phyloP scores from a whole-genome alignment of 805 yeast genomes.

The Lachancea dasiensis region DNA sequence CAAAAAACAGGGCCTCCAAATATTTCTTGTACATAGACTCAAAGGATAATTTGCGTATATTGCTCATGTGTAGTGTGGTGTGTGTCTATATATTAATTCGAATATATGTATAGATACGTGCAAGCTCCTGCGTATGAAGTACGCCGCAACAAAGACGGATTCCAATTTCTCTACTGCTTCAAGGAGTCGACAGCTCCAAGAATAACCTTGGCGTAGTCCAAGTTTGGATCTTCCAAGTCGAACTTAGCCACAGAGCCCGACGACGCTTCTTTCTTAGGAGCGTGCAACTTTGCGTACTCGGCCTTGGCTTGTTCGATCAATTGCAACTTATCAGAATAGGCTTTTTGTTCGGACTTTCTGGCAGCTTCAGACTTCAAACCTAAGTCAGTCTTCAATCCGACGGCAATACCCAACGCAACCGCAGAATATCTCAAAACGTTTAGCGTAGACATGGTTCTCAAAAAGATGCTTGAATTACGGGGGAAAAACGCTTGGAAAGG shows the following conservation, averaged over 20 bases:
- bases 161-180: conserved; percentile 29
- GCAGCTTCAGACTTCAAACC: conserved; percentile 55
- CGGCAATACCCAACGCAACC: conserved; percentile 78
- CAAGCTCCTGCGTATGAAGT: no score
- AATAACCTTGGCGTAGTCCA: conserved; percentile 72
- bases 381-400: conserved; percentile 84
- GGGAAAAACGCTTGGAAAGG: not conserved
- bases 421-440: conserved; percentile 88
- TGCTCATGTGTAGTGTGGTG: conserved; percentile 1
- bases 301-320: conserved; percentile 85
- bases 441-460: conserved; percentile 39
- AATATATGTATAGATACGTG: no score
- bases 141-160: no score
- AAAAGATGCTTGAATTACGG: not conserved
- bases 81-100: no score
- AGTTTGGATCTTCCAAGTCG: conserved; percentile 83
- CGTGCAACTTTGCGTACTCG: conserved; percentile 67
- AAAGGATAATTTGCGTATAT: conserved; percentile 5
- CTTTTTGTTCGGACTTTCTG: conserved; percentile 50
- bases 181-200: conserved; percentile 57
- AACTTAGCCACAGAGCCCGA: conserved; percentile 41
- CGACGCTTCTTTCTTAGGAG: conserved; percentile 36
- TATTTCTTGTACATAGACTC: conserved; percentile 3
- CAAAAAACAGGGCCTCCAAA: not conserved
- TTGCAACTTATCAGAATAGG: conserved; percentile 59